Percentiles rank a stretch among this genome's conserved stretches.
phyloP scores from a whole-genome alignment of 2,329 filamentous ascomycete genomes.

The Dothideomycetidae sp. region DNA sequence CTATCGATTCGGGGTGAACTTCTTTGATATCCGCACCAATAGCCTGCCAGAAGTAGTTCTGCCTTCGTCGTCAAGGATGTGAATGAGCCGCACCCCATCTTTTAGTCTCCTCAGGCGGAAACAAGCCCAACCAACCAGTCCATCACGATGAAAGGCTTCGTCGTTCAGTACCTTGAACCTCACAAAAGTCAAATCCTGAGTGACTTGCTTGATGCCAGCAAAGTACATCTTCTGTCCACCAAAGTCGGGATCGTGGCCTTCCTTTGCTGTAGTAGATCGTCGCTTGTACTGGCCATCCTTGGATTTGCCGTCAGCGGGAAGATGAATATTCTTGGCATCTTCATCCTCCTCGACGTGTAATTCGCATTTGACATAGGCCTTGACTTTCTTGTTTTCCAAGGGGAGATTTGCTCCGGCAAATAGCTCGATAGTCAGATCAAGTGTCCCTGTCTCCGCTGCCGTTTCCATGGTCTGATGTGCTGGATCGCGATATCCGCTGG shows the following conservation, averaged over 20 bases:
- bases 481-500: conserved; percentile 48
- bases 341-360: conserved; percentile 61
- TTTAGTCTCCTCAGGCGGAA: conserved; percentile 69
- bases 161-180: conserved; percentile 82
- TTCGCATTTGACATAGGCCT: conserved; percentile 64
- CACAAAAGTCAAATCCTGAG: conserved; percentile 34
- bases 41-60: conserved; percentile 52
- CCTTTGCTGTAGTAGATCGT: conserved; percentile 31
- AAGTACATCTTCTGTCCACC: conserved; percentile 32
- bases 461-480: conserved; percentile 15
- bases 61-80: conserved; percentile 57
- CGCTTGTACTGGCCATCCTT: conserved; percentile 39
- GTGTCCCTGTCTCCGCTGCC: conserved; percentile 16
- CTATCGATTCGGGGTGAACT: conserved; percentile 4
- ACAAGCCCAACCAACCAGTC: conserved; percentile 76
- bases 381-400: conserved; percentile 43
- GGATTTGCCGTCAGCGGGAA: conserved; percentile 35
- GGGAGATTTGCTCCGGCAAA: conserved; percentile 64
- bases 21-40: conserved; percentile 58
- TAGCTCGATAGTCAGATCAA: conserved; percentile 58
- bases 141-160: conserved; percentile 57
- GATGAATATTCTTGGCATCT: conserved; percentile 29
- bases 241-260: conserved; percentile 31
- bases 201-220: conserved; percentile 27
- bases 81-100: conserved; percentile 62